Evolutionary conservation across 441 rosid genomes (phyloP).

Genomic region (Codiaeum variegatum): DNA sequence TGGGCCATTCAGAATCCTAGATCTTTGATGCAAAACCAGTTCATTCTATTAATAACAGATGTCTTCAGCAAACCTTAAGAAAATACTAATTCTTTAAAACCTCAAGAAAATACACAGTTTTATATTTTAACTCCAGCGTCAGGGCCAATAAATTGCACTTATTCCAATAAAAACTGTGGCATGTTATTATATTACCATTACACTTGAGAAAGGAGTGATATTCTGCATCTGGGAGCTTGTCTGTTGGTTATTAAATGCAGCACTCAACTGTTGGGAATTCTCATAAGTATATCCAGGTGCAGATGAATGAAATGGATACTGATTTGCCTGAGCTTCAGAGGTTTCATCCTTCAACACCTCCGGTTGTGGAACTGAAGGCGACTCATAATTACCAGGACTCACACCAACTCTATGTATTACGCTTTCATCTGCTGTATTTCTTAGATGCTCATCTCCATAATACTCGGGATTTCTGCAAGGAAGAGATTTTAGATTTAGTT

Average conservation of each 20-base stretch:
- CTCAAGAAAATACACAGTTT: background rate
- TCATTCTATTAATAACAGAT: background rate
- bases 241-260: slow-evolving; percentile 51
- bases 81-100: background rate
- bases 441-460: slow-evolving; percentile 68
- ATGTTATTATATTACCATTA: slow-evolving; percentile 54
- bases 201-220: slow-evolving; percentile 65
- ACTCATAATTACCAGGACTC: slow-evolving; percentile 52
- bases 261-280: slow-evolving; percentile 57
- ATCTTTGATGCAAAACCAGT: background rate
- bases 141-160: background rate
- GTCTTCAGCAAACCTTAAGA: background rate
- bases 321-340: slow-evolving; percentile 55
- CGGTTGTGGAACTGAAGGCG: slow-evolving; percentile 53
- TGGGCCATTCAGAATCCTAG: background rate
- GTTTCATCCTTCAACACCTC: slow-evolving; percentile 70
- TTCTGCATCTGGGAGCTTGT: slow-evolving; percentile 71
- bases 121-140: background rate
- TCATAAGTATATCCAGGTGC: slow-evolving; percentile 64
- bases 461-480: slow-evolving; percentile 64
- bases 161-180: background rate
- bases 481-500: slow-evolving; percentile 12
- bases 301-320: slow-evolving; percentile 68
- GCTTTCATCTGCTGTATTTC: slow-evolving; percentile 51
- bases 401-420: slow-evolving; percentile 45